A percentile compares a stretch with the other conserved stretches of the same genome.
These are phyloP conservation scores for Diaporthe nobilis DNA, from an alignment of 2,329 filamentous ascomycete species.

Conservation along the genomic window DNA sequence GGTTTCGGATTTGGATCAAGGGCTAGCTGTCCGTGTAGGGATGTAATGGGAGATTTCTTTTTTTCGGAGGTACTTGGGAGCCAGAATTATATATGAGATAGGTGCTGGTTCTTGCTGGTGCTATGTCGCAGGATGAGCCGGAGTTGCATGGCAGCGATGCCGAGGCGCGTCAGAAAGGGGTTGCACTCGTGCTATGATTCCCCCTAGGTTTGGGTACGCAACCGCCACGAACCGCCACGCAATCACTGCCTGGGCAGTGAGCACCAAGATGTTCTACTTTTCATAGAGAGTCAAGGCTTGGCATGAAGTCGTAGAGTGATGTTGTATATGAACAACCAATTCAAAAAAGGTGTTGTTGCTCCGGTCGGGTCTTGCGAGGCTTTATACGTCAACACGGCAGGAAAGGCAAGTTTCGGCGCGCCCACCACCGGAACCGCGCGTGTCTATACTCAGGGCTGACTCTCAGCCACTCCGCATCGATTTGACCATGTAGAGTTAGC, in stretches of 20 bases:
- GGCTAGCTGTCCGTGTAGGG: neutral
- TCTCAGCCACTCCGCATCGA: neutral
- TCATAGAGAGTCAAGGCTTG: too few relatives aligned
- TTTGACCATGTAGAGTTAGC: neutral
- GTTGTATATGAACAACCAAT: neutral
- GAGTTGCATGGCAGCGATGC: neutral
- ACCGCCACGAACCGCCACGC: neutral
- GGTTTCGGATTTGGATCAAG: neutral
- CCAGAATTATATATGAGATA: neutral
- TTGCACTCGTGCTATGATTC: neutral
- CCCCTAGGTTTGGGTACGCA: neutral
- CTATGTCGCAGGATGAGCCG: neutral
- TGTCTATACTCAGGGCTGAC: neutral
- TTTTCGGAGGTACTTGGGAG: neutral
- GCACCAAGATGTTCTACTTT: neutral
- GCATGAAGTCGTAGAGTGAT: neutral
- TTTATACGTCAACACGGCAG: neutral
- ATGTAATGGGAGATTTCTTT: neutral
- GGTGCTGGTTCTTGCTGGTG: neutral
- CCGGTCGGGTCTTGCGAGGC: neutral
- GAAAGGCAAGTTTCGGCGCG: neutral
- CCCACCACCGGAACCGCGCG: neutral
- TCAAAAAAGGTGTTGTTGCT: neutral
- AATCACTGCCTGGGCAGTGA: neutral
- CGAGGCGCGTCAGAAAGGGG: conserved; percentile 12